Evolutionary conservation across 768 basidiomycete genomes (phyloP), one percentile per base, ranked within the genome.

Genomic region (Psilocybe cubensis): DNA sequence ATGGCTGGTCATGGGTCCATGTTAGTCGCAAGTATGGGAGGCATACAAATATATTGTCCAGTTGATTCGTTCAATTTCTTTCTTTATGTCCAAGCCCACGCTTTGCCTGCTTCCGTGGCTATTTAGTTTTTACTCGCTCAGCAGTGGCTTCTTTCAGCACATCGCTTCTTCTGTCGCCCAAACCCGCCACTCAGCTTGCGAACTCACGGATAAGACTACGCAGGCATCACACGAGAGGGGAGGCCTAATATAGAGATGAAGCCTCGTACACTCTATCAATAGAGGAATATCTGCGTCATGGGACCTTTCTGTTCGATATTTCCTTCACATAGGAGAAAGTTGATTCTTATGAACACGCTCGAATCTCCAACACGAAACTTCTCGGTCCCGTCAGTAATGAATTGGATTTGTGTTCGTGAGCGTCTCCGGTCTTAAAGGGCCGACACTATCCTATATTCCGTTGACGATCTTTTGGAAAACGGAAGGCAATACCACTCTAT

Each of bases 311-410:
- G 31, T 50, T 21, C 12, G 27, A 18, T 12, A 28, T 28, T 33
- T 9, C 21, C 23, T 23, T 27, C 44, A 14, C 25, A 24, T 3
- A 46, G 44, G 24, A 14, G 27, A 4, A 25, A 23, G 11, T 2
- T 46, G 24, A 25, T 12, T 17, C 3, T 10, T n/a, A 7, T 42
- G 17, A 17, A 20, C 8, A 44, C 23, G 23, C 20, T 44, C 14
- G 35, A 38, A 54, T 23, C 33, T 54, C 28, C 23, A 46, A 45
- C 53, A 51, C 41, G 28, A 57, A 49, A 51, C 28, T 25, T 24
- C 31, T 57, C 56, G 56, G 56, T 51, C 48, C 56, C 56, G 56
- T 44, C 56, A 42, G 50, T 18, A 40, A 49, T 44, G 48, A 50
- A 51, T 42, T 4, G 14, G 43, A 25, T 24, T 24, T 18, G 44